Conservation (phyloP, 2,329 filamentous ascomycete genomes). For the Zalaria sp. region DNA sequence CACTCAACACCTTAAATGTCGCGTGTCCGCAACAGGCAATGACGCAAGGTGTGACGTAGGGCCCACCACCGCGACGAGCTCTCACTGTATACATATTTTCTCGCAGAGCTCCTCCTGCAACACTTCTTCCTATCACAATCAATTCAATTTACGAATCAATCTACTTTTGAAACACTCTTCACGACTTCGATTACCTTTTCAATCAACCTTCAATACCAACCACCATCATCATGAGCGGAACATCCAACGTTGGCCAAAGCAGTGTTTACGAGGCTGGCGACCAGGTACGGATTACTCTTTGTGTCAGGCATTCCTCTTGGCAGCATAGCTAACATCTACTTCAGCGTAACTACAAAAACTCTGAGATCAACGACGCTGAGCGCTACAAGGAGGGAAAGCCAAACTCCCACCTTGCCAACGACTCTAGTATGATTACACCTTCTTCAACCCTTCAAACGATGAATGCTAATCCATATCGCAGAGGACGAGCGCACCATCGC, state of each 20-base stretch:
- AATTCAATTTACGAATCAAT: no score
- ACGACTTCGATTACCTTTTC: conserved; percentile 1
- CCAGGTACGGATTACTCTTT: conserved; percentile 31
- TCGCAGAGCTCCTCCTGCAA: no score
- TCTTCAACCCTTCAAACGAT: not conserved
- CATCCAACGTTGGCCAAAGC: conserved; percentile 52
- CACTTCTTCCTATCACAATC: no score
- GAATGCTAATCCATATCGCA: conserved; percentile 14
- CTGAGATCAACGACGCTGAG: conserved; percentile 33
- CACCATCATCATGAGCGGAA: conserved; percentile 31
- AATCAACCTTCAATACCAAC: not conserved
- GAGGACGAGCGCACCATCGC: conserved; percentile 60
- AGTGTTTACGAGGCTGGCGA: conserved; percentile 63
- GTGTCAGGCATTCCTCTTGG: not conserved
- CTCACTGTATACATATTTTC: no score
- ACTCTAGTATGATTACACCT: conserved; percentile 48
- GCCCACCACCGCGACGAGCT: no score
- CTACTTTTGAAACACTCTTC: not conserved
- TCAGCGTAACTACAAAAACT: conserved; percentile 39
- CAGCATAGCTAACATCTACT: conserved; percentile 1
- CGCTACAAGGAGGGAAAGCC: conserved; percentile 60
- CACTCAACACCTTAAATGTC: no score
- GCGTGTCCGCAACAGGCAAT: no score
- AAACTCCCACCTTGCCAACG: conserved; percentile 52
- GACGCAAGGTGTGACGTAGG: no score